Evolutionary conservation across 2,329 filamentous ascomycete species (phyloP), one percentile per base, ranked within the genome.

Genomic region (Colletotrichum noveboracense): DNA sequence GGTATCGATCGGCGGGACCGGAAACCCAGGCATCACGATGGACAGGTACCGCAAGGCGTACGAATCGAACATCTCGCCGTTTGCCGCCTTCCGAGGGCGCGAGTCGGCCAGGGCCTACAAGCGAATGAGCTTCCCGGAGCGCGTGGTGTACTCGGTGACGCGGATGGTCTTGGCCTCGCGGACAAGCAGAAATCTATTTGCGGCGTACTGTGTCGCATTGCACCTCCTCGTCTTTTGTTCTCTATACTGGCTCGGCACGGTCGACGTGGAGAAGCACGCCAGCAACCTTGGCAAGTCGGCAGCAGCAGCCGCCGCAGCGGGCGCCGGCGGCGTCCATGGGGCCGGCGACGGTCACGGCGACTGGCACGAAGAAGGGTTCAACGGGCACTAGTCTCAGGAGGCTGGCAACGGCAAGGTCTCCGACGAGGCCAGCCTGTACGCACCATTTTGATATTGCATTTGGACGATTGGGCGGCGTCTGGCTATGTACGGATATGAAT

Each of bases 21-120:
- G 86, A 18, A 88, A 83, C 75, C 92, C 93, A 1, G 93, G 92
- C 6, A 90, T 93, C 69, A 92, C 93, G 16, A 88, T 97, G 70
- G 95, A 98, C 84, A 92, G 96, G 62, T 99, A 99, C 85, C 92
- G 94, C 76, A 94, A 95, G 74, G 95, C 96, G 13, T 99, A 99
- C 86, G 97, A 99, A 86, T 95, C 94, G 56, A 98, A 97, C 81
- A 94, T 99, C 65, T 98, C 96, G 13, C 97, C 97, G 0, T 99
- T 99, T 83, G 96, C 96, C 30, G 96, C 96, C 4, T 99, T 99
- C 87, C 91, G 96, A 60, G 96, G 96, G n/a, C 92, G 96, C 67
- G 97, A 99, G 86, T 96, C 94, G 48, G 94, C 95, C 8, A 90
- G 97, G 64, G 97, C 96, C 2, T 96, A 98, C 84, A 95, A 96